phyloP scores from a whole-genome alignment of 1,139 yeast genomes.

The Yamadazyma jaroonii region DNA sequence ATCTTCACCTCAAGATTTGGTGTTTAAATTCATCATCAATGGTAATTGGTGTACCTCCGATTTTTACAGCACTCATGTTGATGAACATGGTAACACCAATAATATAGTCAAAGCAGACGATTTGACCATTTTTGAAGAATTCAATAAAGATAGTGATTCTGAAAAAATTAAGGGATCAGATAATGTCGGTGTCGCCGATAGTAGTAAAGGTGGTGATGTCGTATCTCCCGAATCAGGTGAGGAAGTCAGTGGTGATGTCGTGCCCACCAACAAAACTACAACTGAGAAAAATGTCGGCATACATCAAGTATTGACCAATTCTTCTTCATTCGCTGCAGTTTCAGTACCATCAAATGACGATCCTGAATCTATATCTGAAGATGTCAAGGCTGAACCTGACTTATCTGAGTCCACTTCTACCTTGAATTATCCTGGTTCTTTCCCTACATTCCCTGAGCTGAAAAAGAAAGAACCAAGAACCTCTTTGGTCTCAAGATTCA shows the following conservation, averaged over 20 bases:
- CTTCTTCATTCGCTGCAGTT: slow-evolving; percentile 44
- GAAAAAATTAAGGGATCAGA: background rate
- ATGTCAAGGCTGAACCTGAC: background rate
- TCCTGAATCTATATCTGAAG: slow-evolving; percentile 3
- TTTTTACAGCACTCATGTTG: slow-evolving; percentile 25
- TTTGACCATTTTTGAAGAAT: slow-evolving; percentile 17
- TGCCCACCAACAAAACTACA: no score
- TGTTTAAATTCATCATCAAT: slow-evolving; percentile 37
- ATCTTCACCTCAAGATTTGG: slow-evolving; percentile 21
- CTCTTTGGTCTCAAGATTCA: slow-evolving; percentile 29
- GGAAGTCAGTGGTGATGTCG: slow-evolving; percentile 4
- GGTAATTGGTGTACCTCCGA: slow-evolving; percentile 34
- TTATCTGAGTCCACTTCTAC: slow-evolving; percentile 15
- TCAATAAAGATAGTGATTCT: slow-evolving; percentile 9
- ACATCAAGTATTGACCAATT: slow-evolving; percentile 29
- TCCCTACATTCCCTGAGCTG: slow-evolving; percentile 8
- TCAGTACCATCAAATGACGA: slow-evolving; percentile 18
- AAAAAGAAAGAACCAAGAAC: slow-evolving; percentile 19
- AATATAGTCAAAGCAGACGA: slow-evolving; percentile 31
- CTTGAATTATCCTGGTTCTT: slow-evolving; percentile 12
- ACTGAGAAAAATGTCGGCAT: slow-evolving; percentile 5
- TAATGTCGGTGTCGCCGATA: no score
- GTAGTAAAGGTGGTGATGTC: slow-evolving; percentile 1
- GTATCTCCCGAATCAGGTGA: no score
- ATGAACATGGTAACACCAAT: slow-evolving; percentile 38